Base-by-base conservation (phyloP, 202 grass and related monocot genomes). In the Panicum hallii region DNA sequence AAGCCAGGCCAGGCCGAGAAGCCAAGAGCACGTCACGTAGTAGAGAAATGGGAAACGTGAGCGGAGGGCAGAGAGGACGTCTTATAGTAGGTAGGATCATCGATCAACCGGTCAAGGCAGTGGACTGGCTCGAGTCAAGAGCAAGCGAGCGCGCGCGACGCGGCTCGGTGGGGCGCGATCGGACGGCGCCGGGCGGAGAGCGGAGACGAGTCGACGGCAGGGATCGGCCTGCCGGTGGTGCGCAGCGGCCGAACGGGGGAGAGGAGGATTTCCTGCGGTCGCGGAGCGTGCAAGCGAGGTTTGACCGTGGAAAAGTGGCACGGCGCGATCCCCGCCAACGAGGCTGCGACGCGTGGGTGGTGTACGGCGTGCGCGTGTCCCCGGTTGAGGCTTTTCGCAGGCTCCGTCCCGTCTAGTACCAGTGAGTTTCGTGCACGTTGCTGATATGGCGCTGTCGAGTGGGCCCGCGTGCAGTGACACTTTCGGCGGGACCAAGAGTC, bases 161-260 rank as follows among this genome's bases (percentile, higher is more conserved):
- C 5, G 72, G 53, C 7, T 8, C 32, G 0, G 19, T 38, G 19
- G 20, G n/a, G 11, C 53, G 9, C 5, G 42, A 65, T 52, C 74
- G 28, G 65, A 84, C 74, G 76, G 69, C 4, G 7, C 2, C 15
- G 4, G 36, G 41, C 4, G 42, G 30, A 11, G 7, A 38, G 41
- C 12, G 23, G 48, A 67, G 70, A 42, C n/a, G 9, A 71, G 11
- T 7, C 6, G 48, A 79, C 58, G 84, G 47, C 15, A 3, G 30
- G 38, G 68, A 80, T 81, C 10, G 13, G 40, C 10, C 38, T 19
- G 70, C 13, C 85, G 70, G 85, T 74, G 70, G 85, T 81, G 78
- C 78, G 85, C 6, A 5, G 6, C 12, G 61, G 50, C 70, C 61
- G 41, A 75, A 75, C 69, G 6, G 8, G 8, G 8, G 8, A 20